Evolutionary conservation across 2,329 filamentous ascomycete genomes (phyloP).

Genomic region (Colletotrichum incanum): DNA sequence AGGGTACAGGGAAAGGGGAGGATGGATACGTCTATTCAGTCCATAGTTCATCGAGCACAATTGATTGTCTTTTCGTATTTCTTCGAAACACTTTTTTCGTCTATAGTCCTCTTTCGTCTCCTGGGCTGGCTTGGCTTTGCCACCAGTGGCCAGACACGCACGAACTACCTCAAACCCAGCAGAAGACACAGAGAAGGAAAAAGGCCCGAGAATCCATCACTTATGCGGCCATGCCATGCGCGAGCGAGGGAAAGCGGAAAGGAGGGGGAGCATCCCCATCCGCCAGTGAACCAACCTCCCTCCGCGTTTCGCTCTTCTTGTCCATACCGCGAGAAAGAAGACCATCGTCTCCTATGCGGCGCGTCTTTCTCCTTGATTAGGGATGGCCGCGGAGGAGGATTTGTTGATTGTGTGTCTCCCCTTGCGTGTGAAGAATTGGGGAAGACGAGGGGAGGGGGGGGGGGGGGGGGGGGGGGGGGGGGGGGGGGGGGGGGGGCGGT

Average conservation of each 20-base stretch:
- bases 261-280: neutral
- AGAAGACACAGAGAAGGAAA: neutral
- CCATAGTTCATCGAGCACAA: constrained; percentile 31
- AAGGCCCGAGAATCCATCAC: neutral
- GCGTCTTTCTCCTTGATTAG: neutral
- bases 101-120: neutral
- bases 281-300: neutral
- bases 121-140: neutral
- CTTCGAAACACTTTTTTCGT: neutral
- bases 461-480: neutral
- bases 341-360: neutral
- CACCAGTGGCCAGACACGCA: neutral
- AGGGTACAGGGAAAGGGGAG: neutral
- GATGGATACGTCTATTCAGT: constrained; percentile 2
- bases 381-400: neutral
- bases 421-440: neutral
- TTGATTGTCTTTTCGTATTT: constrained; percentile 4
- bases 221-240: neutral
- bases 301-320: neutral
- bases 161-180: neutral
- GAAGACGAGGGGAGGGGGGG: neutral
- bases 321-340: neutral
- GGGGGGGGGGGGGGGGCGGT: too few relatives aligned
- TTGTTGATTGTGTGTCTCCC: neutral
- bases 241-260: neutral